phyloP scores from a whole-genome alignment of 169 alveolate genomes.

The Plasmodium vivax region DNA sequence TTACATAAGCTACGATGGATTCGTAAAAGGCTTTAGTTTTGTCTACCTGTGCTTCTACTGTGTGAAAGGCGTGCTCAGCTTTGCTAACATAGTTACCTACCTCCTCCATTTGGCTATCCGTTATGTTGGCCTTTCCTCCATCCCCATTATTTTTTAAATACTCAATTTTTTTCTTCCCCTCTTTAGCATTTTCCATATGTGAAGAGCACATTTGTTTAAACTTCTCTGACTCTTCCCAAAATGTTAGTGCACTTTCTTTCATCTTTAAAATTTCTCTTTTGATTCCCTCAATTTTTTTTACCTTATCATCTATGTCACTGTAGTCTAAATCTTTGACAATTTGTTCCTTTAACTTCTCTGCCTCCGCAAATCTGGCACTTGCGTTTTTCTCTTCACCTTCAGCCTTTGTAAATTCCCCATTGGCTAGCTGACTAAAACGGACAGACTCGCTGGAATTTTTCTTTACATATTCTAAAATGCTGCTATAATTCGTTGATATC shows the following conservation, averaged over 20 bases:
- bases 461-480: background rate
- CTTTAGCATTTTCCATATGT: background rate
- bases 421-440: background rate
- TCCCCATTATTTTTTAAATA: background rate
- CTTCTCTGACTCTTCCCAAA: background rate
- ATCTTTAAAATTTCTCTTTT: background rate
- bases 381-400: background rate
- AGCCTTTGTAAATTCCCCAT: background rate
- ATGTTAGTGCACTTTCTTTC: background rate
- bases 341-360: background rate
- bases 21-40: background rate
- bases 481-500: background rate
- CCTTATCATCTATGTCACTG: background rate
- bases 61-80: background rate
- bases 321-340: background rate
- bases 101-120: background rate
- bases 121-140: background rate
- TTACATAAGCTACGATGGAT: background rate
- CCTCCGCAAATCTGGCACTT: background rate
- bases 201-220: background rate
- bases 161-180: slow-evolving; percentile 4
- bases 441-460: background rate
- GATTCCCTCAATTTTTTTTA: background rate
- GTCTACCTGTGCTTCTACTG: background rate
- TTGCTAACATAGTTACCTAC: background rate